Evolutionary conservation across 495 filamentous ascomycete species (phyloP), one percentile per base, ranked within the genome.

Genomic region (Xylaria longipes): DNA sequence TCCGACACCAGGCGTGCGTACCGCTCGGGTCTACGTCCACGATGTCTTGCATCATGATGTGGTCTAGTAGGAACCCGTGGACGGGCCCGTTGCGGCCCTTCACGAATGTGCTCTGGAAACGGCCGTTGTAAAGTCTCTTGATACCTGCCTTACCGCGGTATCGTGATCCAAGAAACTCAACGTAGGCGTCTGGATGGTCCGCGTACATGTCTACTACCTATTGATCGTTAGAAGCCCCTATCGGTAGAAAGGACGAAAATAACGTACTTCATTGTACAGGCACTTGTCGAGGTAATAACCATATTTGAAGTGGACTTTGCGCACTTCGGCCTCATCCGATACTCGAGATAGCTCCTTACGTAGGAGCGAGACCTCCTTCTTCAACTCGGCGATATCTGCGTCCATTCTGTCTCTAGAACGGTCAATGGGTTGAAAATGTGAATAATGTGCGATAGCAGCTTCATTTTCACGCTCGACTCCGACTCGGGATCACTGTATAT

Each of bases 231-330:
- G 39, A 1, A 25, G 17, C 54, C 22, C 9, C 9, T 60, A 31
- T 56, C 29, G 25, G 15, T 17, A n/a, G 12, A 57, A 43, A 22
- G 27, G 15, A 45, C 20, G 5, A 57, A 35, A 2, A 48, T 12
- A 39, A 50, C 77, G 63, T 65, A 81, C 85, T 78, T 88, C 83
- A 69, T 87, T 83, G 80, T 88, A 88, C 1, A 88, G 79, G 70
- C 87, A 88, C 64, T 88, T 88, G 79, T 88, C 87, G 52, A 88
- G 82, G 72, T 88, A 88, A 78, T 88, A 88, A 62, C 87, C 87
- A 73, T 88, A 88, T 73, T 87, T 87, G 81, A 80, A 82, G 72
- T 87, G 86, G 7, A 83, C 78, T 70, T 88, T 88, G 72, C 84
- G 82, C 43, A 88, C 82, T 73, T 88, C 86, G 41, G 79, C 78